Percentiles rank a stretch among this genome's conserved stretches.
Evolutionary conservation across 108 stramenopile genomes (phyloP).

Genomic region (Nitzschia sp.): DNA sequence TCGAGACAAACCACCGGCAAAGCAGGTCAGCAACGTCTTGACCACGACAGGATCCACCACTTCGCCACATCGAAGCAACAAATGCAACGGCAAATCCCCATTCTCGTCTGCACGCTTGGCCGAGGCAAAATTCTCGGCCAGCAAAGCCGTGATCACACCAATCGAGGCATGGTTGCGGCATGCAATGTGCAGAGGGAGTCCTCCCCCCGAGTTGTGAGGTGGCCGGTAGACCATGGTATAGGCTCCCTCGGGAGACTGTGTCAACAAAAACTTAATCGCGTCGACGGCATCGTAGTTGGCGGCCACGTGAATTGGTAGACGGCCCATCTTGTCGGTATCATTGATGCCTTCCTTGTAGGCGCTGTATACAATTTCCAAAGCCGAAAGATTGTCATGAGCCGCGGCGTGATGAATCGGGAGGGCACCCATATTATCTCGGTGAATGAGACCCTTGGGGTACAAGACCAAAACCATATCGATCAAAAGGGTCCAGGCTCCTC

Average conservation of each 20-base stretch:
- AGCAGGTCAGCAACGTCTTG: constrained; percentile 85
- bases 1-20: constrained; percentile 69
- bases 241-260: constrained; percentile 80
- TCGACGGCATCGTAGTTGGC: constrained; percentile 86
- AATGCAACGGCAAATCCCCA: constrained; percentile 83
- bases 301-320: constrained; percentile 86
- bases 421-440: constrained; percentile 84
- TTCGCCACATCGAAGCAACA: constrained; percentile 85
- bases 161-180: constrained; percentile 83
- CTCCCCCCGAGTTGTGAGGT: constrained; percentile 67
- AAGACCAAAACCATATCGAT: constrained; percentile 88
- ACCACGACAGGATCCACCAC: constrained; percentile 85
- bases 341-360: constrained; percentile 89
- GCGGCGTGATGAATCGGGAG: constrained; percentile 89
- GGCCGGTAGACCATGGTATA: constrained; percentile 81
- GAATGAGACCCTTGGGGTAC: constrained; percentile 85
- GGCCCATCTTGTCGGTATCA: constrained; percentile 75
- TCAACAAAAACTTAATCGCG: constrained; percentile 76
- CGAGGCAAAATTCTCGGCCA: constrained; percentile 80
- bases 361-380: constrained; percentile 85
- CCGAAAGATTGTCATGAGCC: constrained; percentile 75
- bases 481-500: constrained; percentile 77
- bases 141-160: constrained; percentile 81
- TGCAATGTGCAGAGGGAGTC: constrained; percentile 83
- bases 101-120: constrained; percentile 84